These are phyloP conservation scores for Hypoxylon lienhwacheense DNA, from an alignment of 495 filamentous ascomycete species.

Conservation along the genomic window DNA sequence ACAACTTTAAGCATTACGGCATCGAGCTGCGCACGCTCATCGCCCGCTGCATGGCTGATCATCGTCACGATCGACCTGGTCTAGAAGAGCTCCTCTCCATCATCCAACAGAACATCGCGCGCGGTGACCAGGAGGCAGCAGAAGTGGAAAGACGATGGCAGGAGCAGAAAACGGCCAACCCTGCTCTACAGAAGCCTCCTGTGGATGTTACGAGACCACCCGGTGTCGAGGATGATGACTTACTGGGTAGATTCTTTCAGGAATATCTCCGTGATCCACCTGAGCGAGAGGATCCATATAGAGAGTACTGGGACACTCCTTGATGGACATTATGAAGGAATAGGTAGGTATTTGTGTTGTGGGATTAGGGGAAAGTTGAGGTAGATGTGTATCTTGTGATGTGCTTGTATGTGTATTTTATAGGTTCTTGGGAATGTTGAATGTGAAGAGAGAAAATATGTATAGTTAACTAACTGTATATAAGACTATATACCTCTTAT, in stretches of 20 bases:
- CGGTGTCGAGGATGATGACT: constrained; percentile 10
- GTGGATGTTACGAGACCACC: constrained; percentile 12
- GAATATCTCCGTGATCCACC: constrained; percentile 20
- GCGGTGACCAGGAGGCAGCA: constrained; percentile 3
- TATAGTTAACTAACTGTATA: no score
- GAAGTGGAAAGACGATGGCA: constrained; percentile 3
- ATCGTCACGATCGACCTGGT: constrained; percentile 7
- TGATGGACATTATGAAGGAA: no score
- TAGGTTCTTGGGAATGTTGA: no score
- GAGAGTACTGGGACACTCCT: constrained; percentile 3
- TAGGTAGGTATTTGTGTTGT: no score
- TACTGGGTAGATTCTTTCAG: constrained; percentile 14
- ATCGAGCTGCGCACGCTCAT: constrained; percentile 18
- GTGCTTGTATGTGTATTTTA: no score
- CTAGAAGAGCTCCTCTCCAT: constrained; percentile 8
- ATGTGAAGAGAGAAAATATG: no score
- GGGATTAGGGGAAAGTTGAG: no score
- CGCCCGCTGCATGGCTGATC: constrained; percentile 27
- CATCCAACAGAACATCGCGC: constrained; percentile 5
- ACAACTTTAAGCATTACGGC: not conserved
- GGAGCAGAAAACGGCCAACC: not conserved
- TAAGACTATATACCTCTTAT: no score
- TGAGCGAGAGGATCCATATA: constrained; percentile 5
- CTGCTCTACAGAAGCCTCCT: not conserved
- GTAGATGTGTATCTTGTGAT: no score